Conservation (phyloP, 306 rosid genomes). For the Medicago ruthenica region DNA sequence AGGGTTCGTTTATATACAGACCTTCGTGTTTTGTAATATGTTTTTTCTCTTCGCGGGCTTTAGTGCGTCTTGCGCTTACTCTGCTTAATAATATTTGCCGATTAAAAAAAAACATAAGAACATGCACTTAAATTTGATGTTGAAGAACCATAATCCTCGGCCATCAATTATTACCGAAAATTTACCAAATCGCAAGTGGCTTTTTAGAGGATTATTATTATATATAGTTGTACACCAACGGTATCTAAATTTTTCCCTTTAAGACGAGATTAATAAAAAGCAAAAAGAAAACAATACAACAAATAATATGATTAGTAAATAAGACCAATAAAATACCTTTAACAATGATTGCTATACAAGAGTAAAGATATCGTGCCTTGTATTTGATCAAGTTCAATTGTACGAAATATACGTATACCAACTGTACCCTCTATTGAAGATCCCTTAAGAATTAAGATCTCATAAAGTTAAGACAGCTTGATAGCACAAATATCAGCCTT, state of each 20-base stretch:
- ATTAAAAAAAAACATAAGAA: too few species aligned
- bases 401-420: slow-evolving; percentile 36
- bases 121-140: too few species aligned
- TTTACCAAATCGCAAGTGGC: slow-evolving; percentile 43
- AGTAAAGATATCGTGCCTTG: slow-evolving; percentile 38
- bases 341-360: slow-evolving; percentile 22
- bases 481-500: slow-evolving; percentile 57
- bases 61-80: too few species aligned
- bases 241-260: slow-evolving; percentile 26
- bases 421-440: slow-evolving; percentile 20
- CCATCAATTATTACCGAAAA: slow-evolving; percentile 32
- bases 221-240: slow-evolving; percentile 28
- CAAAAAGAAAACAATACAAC: slow-evolving; percentile 22
- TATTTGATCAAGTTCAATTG: slow-evolving; percentile 34
- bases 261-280: background rate
- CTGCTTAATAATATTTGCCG: too few species aligned
- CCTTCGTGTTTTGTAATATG: too few species aligned
- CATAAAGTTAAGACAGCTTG: slow-evolving; percentile 73
- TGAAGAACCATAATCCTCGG: background rate
- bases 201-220: slow-evolving; percentile 17
- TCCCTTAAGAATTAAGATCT: slow-evolving; percentile 64
- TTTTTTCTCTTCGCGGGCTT: too few species aligned
- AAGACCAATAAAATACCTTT: slow-evolving; percentile 29
- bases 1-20: too few species aligned
- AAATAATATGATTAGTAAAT: slow-evolving; percentile 38